Evolutionary conservation across 106 monocot genomes (phyloP), one percentile per base, ranked within the genome.

Genomic region (Iris macrosiphon): DNA sequence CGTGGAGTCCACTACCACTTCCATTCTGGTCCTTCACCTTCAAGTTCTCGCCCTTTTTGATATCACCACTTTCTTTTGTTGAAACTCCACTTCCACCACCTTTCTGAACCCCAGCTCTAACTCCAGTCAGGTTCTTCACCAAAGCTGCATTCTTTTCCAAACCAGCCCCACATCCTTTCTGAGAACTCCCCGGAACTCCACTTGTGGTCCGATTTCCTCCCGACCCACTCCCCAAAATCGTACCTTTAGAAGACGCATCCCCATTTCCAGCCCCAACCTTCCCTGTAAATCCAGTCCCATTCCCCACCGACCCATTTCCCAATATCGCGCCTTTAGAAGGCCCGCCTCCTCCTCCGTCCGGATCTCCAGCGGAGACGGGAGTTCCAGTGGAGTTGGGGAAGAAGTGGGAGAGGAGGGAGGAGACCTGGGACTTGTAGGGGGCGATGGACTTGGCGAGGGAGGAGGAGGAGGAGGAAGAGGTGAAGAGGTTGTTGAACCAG

Each of bases 341-440:
- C 49, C 49, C 70, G 57, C 25, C 29, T 32, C 50, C 50, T 47
- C 41, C 53, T n/a, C n/a, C n/a, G n/a, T n/a, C n/a, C n/a, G n/a
- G n/a, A n/a, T n/a, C n/a, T 3, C 19, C 19, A 0, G 14, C 19
- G 0, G 57, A n/a, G 6, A 73, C 57, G n/a, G n/a, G n/a, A n/a
- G n/a, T n/a, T n/a, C n/a, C n/a, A 16, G 82, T 60, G 20, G 75
- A 70, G 60, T 76, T 67, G 27, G 81, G 81, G 50, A 89, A 77
- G 52, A 84, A 54, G 46, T 59, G 50, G 35, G 80, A 75, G 40
- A 83, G 50, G 55, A 83, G 32, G 27, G 69, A 68, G 30, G 76
- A 76, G 33, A 89, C 62, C 25, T 71, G 80, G 16, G 76, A 68
- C 29, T 69, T 66, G 52, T 84, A 80, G 2, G 89, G 71, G 11